phyloP scores from a whole-genome alignment of 106 monocot genomes.

The Dactylorhiza incarnata region DNA sequence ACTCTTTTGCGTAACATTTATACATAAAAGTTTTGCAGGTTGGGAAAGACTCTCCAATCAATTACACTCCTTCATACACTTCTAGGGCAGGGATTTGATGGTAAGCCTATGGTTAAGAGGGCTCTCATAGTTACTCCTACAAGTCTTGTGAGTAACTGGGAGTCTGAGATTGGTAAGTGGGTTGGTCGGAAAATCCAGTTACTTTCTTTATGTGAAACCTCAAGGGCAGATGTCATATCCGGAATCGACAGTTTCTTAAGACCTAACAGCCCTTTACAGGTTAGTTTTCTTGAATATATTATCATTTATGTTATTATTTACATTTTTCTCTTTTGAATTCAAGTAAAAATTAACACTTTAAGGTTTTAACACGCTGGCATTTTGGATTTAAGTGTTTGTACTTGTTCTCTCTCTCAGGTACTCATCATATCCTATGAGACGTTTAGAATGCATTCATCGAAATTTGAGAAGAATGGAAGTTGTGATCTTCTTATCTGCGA shows the following conservation, averaged over 20 bases:
- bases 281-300: slow-evolving; percentile 13
- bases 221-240: slow-evolving; percentile 83
- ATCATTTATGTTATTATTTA: not conserved
- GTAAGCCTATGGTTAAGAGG: slow-evolving; percentile 80
- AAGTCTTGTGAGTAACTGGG: slow-evolving; percentile 99
- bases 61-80: slow-evolving; percentile 92
- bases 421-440: slow-evolving; percentile 96
- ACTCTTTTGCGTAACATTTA: not conserved
- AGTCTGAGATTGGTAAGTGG: slow-evolving; percentile 95
- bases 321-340: slow-evolving; percentile 3
- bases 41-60: slow-evolving; percentile 97
- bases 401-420: slow-evolving; percentile 30
- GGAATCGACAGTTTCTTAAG: slow-evolving; percentile 82
- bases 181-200: slow-evolving; percentile 63
- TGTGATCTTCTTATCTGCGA: slow-evolving; percentile 99
- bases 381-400: not conserved
- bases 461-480: slow-evolving; percentile 73
- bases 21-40: slow-evolving; percentile 34
- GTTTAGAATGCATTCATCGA: slow-evolving; percentile 93
- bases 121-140: slow-evolving; percentile 92
- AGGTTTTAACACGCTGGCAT: not conserved
- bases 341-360: not conserved
- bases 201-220: slow-evolving; percentile 92
- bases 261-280: slow-evolving; percentile 57
- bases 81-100: slow-evolving; percentile 89